These are phyloP conservation scores for Boletus edulis DNA, from an alignment of 768 basidiomycete genomes.

Conservation along the genomic window DNA sequence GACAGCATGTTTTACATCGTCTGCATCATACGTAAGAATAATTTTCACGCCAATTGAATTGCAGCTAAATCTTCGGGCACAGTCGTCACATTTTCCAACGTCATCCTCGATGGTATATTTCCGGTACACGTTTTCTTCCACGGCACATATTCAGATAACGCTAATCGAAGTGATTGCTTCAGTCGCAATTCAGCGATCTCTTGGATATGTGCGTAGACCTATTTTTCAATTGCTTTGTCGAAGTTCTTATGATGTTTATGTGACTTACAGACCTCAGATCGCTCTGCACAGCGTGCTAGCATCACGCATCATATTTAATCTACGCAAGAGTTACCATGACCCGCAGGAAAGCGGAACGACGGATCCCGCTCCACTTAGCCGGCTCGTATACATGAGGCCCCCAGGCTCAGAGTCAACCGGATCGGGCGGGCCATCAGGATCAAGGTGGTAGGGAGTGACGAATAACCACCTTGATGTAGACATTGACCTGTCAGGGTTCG, in stretches of 20 bases:
- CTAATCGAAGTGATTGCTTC: not conserved
- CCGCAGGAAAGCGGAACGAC: not conserved
- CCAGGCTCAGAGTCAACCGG: not conserved
- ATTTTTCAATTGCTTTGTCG: not conserved
- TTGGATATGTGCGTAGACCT: not conserved
- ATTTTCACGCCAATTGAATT: too few relatives aligned
- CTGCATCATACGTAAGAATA: slow-evolving; percentile 15
- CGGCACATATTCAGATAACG: not conserved
- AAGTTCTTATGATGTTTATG: not conserved
- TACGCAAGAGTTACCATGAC: not conserved
- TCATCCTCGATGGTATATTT: slow-evolving; percentile 4
- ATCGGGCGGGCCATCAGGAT: not conserved
- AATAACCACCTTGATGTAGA: too few relatives aligned
- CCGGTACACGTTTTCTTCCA: slow-evolving; percentile 1
- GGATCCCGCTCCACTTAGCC: not conserved
- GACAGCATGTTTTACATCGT: slow-evolving; percentile 17
- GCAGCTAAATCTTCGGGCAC: not conserved
- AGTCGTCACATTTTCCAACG: slow-evolving; percentile 19
- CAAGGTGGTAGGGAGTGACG: too few relatives aligned
- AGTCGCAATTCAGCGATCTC: slow-evolving; percentile 6
- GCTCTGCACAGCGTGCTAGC: not conserved
- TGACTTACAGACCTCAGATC: slow-evolving; percentile 2
- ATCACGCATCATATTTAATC: slow-evolving; percentile 12
- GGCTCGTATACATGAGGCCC: not conserved
- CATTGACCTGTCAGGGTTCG: too few relatives aligned